Conservation (phyloP, 2,329 filamentous ascomycete genomes). For the Fusarium beomiforme region DNA sequence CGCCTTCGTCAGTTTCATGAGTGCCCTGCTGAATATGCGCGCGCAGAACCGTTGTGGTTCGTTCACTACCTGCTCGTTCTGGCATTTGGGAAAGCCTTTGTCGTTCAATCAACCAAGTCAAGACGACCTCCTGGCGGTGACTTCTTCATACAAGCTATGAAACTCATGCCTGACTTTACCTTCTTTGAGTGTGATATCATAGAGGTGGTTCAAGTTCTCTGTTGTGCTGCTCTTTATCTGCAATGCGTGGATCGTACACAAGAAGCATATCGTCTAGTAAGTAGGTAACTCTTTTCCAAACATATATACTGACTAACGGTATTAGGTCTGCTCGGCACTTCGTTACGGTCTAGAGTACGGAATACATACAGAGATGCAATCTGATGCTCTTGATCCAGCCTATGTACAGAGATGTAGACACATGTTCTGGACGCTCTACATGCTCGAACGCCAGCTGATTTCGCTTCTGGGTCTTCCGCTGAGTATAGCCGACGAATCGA, state of each 20-base stretch:
- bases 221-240: constrained; percentile 26
- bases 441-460: constrained; percentile 28
- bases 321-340: constrained; percentile 27
- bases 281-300: rapidly evolving
- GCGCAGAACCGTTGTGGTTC: constrained; percentile 25
- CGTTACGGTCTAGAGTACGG: constrained; percentile 18
- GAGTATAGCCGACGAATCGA: constrained; percentile 27
- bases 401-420: constrained; percentile 27
- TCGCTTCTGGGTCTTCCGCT: constrained; percentile 33
- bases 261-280: constrained; percentile 25
- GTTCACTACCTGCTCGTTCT: constrained; percentile 34
- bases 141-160: constrained; percentile 35
- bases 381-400: background rate
- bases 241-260: constrained; percentile 21
- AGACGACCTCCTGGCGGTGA: constrained; percentile 24
- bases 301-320: background rate
- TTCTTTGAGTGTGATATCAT: constrained; percentile 26
- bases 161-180: constrained; percentile 32
- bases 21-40: background rate
- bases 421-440: constrained; percentile 34
- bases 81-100: constrained; percentile 35
- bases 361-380: constrained; percentile 37
- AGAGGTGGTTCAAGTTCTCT: constrained; percentile 33
- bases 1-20: constrained; percentile 27
- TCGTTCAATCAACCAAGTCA: constrained; percentile 32